Conservation (phyloP, 192 early-diverging fungal genomes). For the Backusella tarrabulga region DNA sequence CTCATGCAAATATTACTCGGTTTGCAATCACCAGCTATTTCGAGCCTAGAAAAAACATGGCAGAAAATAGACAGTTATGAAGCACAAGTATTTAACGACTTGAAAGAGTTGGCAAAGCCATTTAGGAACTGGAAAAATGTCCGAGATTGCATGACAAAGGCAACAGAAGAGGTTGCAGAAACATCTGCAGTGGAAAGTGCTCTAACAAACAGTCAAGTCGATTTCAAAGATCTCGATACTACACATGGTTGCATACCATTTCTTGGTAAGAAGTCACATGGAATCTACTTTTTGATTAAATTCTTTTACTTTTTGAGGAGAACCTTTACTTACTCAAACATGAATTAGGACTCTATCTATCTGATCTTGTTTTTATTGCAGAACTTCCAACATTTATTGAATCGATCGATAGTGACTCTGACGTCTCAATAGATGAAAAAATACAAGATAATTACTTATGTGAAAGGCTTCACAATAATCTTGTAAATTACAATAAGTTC, state of each 20-base stretch:
- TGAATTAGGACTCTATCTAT: constrained; percentile 48
- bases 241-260: constrained; percentile 59
- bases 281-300: not conserved
- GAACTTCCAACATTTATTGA: constrained; percentile 55
- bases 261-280: constrained; percentile 40
- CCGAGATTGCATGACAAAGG: constrained; percentile 54
- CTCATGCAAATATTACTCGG: constrained; percentile 59
- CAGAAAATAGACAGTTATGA: constrained; percentile 42
- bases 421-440: not conserved
- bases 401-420: not conserved
- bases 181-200: constrained; percentile 32
- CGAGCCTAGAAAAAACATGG: constrained; percentile 56
- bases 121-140: constrained; percentile 58
- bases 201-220: constrained; percentile 17
- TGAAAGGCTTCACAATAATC: constrained; percentile 12
- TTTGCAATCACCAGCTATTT: constrained; percentile 53
- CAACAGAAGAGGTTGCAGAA: constrained; percentile 46
- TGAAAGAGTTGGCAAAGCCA: constrained; percentile 49
- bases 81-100: constrained; percentile 44
- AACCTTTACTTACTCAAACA: not conserved
- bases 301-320: not conserved
- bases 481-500: constrained; percentile 60
- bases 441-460: not conserved
- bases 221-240: constrained; percentile 13
- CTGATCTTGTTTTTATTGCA: constrained; percentile 58